These are phyloP conservation scores for Raffaelea albimanens DNA, from an alignment of 2,329 filamentous ascomycete species.

Conservation along the genomic window DNA sequence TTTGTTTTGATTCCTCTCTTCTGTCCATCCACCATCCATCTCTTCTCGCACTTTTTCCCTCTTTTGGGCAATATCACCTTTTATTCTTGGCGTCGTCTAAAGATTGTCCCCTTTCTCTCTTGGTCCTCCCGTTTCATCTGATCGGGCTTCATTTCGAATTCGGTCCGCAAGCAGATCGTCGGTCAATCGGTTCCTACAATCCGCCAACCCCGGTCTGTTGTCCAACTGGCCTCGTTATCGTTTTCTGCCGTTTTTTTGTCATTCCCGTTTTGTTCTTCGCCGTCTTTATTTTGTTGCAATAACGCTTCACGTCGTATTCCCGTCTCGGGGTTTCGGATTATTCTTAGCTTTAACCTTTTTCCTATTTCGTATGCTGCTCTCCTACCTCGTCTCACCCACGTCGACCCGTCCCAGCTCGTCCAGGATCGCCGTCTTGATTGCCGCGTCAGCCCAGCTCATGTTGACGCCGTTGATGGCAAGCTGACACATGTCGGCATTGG, in stretches of 20 bases:
- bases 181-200: neutral
- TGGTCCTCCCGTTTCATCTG: neutral
- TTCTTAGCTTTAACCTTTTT: too few relatives aligned
- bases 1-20: neutral
- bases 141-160: neutral
- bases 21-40: neutral
- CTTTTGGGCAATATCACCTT: too few relatives aligned
- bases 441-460: constrained; percentile 58
- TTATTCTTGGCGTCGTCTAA: too few relatives aligned
- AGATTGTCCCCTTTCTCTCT: neutral
- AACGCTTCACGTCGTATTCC: too few relatives aligned
- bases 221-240: neutral
- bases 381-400: neutral
- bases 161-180: too few relatives aligned
- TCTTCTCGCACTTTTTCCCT: neutral
- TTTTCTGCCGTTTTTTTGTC: neutral
- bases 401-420: constrained; percentile 28
- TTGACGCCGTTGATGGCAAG: constrained; percentile 55
- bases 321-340: too few relatives aligned
- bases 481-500: constrained; percentile 28
- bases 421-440: constrained; percentile 51
- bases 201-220: neutral
- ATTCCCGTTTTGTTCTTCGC: neutral
- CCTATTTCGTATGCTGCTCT: too few relatives aligned
- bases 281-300: neutral